These are phyloP conservation scores for Monilinia laxa DNA, from an alignment of 2,329 filamentous ascomycete species.

Conservation along the genomic window DNA sequence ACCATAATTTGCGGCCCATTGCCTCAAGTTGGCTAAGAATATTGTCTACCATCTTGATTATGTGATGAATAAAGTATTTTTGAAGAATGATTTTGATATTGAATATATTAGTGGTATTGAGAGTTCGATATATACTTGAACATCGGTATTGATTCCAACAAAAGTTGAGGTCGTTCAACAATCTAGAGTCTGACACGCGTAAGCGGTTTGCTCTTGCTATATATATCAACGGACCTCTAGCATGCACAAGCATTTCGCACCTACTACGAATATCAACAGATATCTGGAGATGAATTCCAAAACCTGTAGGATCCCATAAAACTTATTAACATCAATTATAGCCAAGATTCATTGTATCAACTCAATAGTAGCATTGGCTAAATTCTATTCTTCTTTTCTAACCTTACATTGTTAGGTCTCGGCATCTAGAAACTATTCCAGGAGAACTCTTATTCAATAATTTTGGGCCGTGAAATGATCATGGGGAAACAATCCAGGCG, in stretches of 20 bases:
- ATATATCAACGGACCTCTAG: background rate
- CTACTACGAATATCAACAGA: background rate
- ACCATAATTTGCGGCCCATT: slow-evolving; percentile 1
- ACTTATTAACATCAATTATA: background rate
- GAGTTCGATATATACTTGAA: background rate
- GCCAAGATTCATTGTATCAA: background rate
- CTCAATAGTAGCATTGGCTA: background rate
- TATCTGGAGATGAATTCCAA: background rate
- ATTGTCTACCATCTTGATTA: background rate
- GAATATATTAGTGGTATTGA: background rate
- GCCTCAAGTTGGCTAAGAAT: background rate
- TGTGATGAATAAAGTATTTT: background rate
- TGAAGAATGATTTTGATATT: background rate
- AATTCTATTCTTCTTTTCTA: background rate
- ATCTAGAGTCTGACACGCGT: background rate
- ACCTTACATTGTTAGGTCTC: background rate
- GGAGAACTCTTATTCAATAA: background rate
- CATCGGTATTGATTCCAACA: background rate
- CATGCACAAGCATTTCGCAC: background rate
- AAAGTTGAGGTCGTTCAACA: background rate
- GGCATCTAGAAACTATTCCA: background rate
- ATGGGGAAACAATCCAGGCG: background rate
- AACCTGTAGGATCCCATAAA: background rate
- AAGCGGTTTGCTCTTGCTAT: background rate
- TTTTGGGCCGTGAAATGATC: background rate